Percentiles rank a stretch among this genome's conserved stretches.
phyloP scores from a whole-genome alignment of 2,329 filamentous ascomycete species.

The Coniochaeta sp. region DNA sequence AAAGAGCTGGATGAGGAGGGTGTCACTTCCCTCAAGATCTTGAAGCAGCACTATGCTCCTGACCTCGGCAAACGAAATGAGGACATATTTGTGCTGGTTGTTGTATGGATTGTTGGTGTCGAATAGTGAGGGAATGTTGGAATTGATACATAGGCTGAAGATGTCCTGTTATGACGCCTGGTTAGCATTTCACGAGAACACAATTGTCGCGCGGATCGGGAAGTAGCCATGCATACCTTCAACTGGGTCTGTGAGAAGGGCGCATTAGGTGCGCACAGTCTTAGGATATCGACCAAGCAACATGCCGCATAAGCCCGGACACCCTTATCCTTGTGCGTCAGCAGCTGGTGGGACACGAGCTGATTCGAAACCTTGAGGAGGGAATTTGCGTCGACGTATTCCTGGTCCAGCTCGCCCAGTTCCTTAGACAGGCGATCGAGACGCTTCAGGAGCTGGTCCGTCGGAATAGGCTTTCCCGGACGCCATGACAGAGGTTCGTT shows the following conservation, averaged over 20 bases:
- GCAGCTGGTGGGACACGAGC: constrained; percentile 70
- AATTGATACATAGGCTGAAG: constrained; percentile 80
- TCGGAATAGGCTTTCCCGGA: constrained; percentile 81
- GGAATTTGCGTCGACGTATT: constrained; percentile 76
- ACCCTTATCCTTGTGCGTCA: constrained; percentile 88
- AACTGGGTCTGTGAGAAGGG: constrained; percentile 86
- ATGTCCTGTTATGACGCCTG: constrained; percentile 60
- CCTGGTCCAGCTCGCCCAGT: constrained; percentile 79
- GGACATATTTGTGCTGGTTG: constrained; percentile 83
- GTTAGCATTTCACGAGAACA: background rate
- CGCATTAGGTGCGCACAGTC: constrained; percentile 88
- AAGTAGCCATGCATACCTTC: constrained; percentile 51
- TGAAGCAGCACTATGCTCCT: constrained; percentile 91
- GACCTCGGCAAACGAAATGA: constrained; percentile 82
- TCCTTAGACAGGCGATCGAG: constrained; percentile 77
- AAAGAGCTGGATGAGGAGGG: constrained; percentile 75
- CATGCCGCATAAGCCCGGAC: constrained; percentile 84
- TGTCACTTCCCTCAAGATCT: constrained; percentile 77
- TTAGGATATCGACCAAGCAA: constrained; percentile 88
- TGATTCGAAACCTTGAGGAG: constrained; percentile 78
- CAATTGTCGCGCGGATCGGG: constrained; percentile 13
- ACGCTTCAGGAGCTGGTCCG: constrained; percentile 72
- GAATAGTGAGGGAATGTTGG: constrained; percentile 76
- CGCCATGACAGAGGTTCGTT: constrained; percentile 84
- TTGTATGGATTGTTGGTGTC: constrained; percentile 88